Evolutionary conservation across 2,329 filamentous ascomycete genomes (phyloP), one percentile per base, ranked within the genome.

Genomic region (Penicillium sp.): DNA sequence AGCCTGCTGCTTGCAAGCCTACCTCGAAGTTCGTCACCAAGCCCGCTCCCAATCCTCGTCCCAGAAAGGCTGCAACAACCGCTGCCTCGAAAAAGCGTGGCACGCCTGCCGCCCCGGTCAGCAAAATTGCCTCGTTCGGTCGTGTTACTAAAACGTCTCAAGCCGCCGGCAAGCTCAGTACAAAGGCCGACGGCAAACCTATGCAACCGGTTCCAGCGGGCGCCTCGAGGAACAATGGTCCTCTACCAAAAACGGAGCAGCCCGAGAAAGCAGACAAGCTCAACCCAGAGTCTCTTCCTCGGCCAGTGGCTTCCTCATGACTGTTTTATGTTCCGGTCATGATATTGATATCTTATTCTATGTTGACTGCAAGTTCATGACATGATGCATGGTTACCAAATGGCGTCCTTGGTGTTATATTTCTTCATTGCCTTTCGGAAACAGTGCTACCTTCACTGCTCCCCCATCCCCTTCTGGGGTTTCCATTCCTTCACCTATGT

Each of bases 141-240:
- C 65, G 61, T 22, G 61, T 70, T 53, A 66, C 61, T 37, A 72
- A 71, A 43, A 45, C 55, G 2, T 50, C 57, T 32, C 62, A 40
- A 46, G 15, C 56, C 21, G 49, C 59, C 22, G 56, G 57, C 17
- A 43, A 54, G 5, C 13, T 45, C 10, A 55, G 53, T 39, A 64
- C 69, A 53, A 62, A 65, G 35, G 58, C 54, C 17, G 56, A 62
- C 9, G 54, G 55, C 45, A 68, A 68, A 43, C 59, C 66, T 10
- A 69, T 72, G 65, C 62, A 61, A 22, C 61, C 64, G 19, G 51
- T 72, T 44, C 61, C 67, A 28, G 57, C 63, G 3, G 62, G 64
- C 31, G 65, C 65, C 33, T 61, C 62, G 13, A 65, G 64, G 48
- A 70, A 63, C 51, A 72, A 72, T 46, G 62, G 67, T 2, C 60